Base-by-base conservation (phyloP, 2,329 filamentous ascomycete genomes). In the Epichloe amarillans region DNA sequence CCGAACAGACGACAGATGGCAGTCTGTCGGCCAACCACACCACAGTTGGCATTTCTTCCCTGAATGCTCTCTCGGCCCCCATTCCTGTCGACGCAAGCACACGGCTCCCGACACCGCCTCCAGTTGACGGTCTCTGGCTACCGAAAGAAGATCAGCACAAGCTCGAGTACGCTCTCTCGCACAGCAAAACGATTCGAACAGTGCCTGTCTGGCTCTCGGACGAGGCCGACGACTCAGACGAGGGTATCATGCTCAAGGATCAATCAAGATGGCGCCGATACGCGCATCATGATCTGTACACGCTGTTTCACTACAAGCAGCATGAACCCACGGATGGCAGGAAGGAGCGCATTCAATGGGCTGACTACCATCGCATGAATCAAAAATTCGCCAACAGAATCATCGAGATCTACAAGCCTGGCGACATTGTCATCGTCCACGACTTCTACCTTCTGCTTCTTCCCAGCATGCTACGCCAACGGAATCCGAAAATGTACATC, bases 281-380 rank as follows among this genome's bases (percentile, higher is more conserved):
- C 66, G 88, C 90, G 15, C 89, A 96, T 70, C 83, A 90, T 62
- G 87, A 95, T 60, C 75, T 97, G 30, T 96, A 95, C 70, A 89
- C 88, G 1, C 77, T 96, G 10, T 89, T 96, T 64, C 91, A 97
- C 69, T 97, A 97, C 75, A 95, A 95, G 70, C 88, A 93, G 62
- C 87, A 95, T 62, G 88, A 90, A 64, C 88, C 91, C 1, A 87
- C 83, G 12, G 87, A 96, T 64, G 89, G 89, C 37, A 82, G 86
- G 57, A 81, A 82, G 17, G 87, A 93, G 64, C 82, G 87, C 49
- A 76, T 85, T 41, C 83, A 89, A 60, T 97, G 91, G 90, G 82
- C 85, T 26, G 89, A 97, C 69, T 97, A 95, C 69, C 86, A 89
- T 65, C 83, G 84, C 49, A 84, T 96, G 80, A 97, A 96, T 70